Evolutionary conservation across 2,329 filamentous ascomycete species (phyloP), one percentile per base, ranked within the genome.

Genomic region (Exophiala viscosa): DNA sequence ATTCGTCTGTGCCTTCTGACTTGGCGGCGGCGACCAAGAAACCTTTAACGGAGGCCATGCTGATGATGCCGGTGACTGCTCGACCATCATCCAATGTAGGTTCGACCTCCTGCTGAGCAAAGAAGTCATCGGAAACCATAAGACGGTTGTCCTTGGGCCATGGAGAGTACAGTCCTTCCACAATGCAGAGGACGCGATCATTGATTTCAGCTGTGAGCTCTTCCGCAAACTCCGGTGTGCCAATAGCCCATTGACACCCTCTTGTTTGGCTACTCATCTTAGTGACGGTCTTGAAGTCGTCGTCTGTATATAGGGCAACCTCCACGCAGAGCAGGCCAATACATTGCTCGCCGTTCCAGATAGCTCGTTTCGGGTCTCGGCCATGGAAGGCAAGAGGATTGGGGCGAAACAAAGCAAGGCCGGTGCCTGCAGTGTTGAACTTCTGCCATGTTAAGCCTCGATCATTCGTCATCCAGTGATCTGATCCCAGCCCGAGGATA

Each of bases 211-310:
- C 72, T 54, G 85, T 86, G 67, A 67, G 41, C 17, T 67, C 66
- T 42, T 65, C 60, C 3, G 65, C 72, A 53, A 99, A 96, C 38
- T 84, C 71, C 4, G 81, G 78, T 10, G 87, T 84, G 11, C 83
- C 82, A 66, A 89, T 89, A 46, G 93, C 92, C 90, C 92, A 99
- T 68, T 86, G 83, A 69, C 93, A 99, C 56, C 87, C 85, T 44
- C 82, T 77, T 2, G 88, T 88, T 48, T 59, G 45, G n/a, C 45
- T 49, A 60, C 84, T 80, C 38, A 80, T 76, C 54, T 96, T 77
- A 5, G 77, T 70, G 60, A 83, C 71, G 4, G 79, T 80, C 59
- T 86, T 78, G 74, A 99, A 99, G 60, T 89, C 89, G 69, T 97
- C 86, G 11, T 79, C 84, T 2, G 93, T 97, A 68, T 96, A 96